phyloP scores from a whole-genome alignment of 78 protist genomes.

The Dictyostelium brefeldianum region DNA sequence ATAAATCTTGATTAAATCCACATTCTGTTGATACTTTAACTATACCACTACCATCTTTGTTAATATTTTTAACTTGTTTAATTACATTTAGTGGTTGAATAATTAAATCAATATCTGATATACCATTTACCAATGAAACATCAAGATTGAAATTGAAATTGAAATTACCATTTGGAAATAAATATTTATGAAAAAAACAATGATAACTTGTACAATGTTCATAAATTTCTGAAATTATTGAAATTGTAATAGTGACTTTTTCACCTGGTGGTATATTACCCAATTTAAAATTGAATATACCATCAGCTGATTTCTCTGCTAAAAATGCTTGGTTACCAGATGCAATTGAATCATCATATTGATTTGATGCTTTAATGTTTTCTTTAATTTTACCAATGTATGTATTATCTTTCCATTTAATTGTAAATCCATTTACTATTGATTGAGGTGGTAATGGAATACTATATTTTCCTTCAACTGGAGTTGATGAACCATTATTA shows the following conservation, averaged over 20 bases:
- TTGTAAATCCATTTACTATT: not conserved
- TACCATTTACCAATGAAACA: no score
- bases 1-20: no score
- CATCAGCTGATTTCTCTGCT: slow-evolving; percentile 27
- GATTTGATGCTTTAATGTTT: slow-evolving; percentile 10
- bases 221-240: slow-evolving; percentile 83
- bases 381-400: slow-evolving; percentile 39
- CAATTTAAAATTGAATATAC: slow-evolving; percentile 36
- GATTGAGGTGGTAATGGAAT: slow-evolving; percentile 38
- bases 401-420: slow-evolving; percentile 15
- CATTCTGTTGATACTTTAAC: no score
- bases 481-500: not conserved
- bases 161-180: not conserved
- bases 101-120: no score
- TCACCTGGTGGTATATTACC: slow-evolving; percentile 88
- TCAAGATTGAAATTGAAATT: not conserved
- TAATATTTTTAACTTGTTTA: no score
- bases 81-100: no score
- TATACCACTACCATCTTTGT: no score
- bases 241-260: slow-evolving; percentile 43
- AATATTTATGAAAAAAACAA: slow-evolving; percentile 9
- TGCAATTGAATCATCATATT: slow-evolving; percentile 40
- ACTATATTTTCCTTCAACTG: slow-evolving; percentile 23
- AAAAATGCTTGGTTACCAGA: slow-evolving; percentile 53
- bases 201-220: not conserved